Evolutionary conservation across 345 rosid species (phyloP), one percentile per base, ranked within the genome.

Genomic region (Salix dunnii): DNA sequence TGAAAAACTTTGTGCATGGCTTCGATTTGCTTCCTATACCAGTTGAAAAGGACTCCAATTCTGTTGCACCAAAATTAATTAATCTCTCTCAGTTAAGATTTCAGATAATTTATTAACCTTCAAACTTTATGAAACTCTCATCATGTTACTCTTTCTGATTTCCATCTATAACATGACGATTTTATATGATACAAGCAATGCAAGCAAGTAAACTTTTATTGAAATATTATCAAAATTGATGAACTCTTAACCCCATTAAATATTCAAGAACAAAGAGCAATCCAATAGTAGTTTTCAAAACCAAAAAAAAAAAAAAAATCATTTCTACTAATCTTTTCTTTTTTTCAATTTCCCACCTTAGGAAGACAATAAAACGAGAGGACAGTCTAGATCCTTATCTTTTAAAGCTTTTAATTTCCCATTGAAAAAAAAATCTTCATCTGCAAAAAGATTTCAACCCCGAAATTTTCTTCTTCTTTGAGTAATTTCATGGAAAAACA

Each of bases 1-100:
- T 91, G 97, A 91, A 91, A 91, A 91, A 91, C 90, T 91, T 91
- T 90, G 97, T 90, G 97, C 97, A 91, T 83, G 97, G 94, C 94
- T 91, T 91, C 87, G 91, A 88, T 90, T 91, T 91, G 97, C 94
- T 91, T 90, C 96, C 93, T 91, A 91, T 85, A 91, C 92, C 94
- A 89, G 88, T 80, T 82, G 94, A 40, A 87, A 82, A 78, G 90
- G 89, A 84, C 89, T 91, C 94, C 92, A 78, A 81, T 89, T 91
- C 91, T 91, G 94, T 90, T 86, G 77, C 90, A 91, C 79, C 84
- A 89, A 58, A 85, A 91, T 90, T 91, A 89, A 86, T 83, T 89
- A 80, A 88, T 83, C 84, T 80, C 60, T 80, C 83, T 88, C 89
- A 87, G 92, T 89, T 85, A 84, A 75, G 77, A 70, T 82, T 84